Evolutionary conservation across 1,284 basidiomycete species (phyloP).

Genomic region (Volvariella surrecta): DNA sequence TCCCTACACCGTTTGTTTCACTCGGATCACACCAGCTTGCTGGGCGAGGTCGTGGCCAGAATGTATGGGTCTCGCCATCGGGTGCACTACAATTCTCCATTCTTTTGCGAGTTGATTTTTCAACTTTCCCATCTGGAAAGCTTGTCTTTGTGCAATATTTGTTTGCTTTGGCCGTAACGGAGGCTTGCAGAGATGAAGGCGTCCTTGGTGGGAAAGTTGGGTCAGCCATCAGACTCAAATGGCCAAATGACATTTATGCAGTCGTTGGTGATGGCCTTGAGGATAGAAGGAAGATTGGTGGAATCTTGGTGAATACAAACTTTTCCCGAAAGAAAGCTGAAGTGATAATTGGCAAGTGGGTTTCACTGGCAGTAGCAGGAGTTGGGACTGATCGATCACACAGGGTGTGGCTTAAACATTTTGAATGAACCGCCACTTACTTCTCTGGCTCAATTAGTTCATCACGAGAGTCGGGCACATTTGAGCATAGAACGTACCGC

Average conservation of each 20-base stretch:
- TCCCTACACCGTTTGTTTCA: slow-evolving; percentile 75
- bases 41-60: slow-evolving; percentile 84
- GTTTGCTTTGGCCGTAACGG: slow-evolving; percentile 82
- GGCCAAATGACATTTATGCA: slow-evolving; percentile 97
- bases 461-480: slow-evolving; percentile 21
- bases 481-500: slow-evolving; percentile 71
- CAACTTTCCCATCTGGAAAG: slow-evolving; percentile 50
- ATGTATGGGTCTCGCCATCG: slow-evolving; percentile 88
- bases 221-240: slow-evolving; percentile 75
- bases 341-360: slow-evolving; percentile 75
- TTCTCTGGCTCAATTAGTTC: slow-evolving; percentile 70
- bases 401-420: slow-evolving; percentile 89
- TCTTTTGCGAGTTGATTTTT: slow-evolving; percentile 54
- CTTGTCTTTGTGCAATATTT: slow-evolving; percentile 97
- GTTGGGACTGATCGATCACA: no score
- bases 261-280: slow-evolving; percentile 41
- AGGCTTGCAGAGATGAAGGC: slow-evolving; percentile 57
- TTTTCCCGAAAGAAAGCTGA: slow-evolving; percentile 69
- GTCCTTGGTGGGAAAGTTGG: slow-evolving; percentile 51
- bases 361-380: no score
- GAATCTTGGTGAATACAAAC: slow-evolving; percentile 87
- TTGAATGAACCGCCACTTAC: slow-evolving; percentile 79
- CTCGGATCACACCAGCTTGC: slow-evolving; percentile 84
- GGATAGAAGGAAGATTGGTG: slow-evolving; percentile 73
- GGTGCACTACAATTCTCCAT: slow-evolving; percentile 89